Conservation (phyloP, 2,329 filamentous ascomycete species). For the Phoma sp. region DNA sequence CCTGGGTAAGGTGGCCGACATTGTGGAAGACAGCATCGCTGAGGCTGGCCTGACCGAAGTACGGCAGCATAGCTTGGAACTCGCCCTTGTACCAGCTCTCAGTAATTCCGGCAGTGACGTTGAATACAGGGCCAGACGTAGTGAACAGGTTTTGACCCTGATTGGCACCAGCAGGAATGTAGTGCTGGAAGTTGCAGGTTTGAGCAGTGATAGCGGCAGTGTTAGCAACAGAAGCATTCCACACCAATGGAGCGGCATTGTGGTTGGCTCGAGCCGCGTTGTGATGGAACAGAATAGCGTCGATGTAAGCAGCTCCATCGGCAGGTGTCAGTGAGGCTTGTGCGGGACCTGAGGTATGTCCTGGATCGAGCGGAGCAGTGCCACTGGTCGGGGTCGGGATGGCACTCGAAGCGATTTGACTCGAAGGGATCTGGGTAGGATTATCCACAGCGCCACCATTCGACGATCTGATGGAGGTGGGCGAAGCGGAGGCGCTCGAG, state of each 20-base stretch:
- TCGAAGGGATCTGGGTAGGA: not conserved
- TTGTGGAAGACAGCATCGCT: constrained; percentile 55
- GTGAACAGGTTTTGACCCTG: constrained; percentile 96
- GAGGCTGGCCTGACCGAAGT: constrained; percentile 63
- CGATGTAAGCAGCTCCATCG: constrained; percentile 35
- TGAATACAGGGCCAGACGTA: constrained; percentile 58
- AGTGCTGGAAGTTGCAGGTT: constrained; percentile 75
- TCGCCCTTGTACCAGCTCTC: constrained; percentile 91
- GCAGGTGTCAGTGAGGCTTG: constrained; percentile 31
- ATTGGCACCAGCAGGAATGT: constrained; percentile 40
- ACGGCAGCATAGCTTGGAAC: constrained; percentile 60
- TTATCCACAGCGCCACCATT: not conserved
- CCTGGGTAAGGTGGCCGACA: constrained; percentile 46
- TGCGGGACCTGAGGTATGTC: constrained; percentile 26
- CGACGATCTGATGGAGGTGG: not conserved
- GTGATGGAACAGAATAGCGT: constrained; percentile 69
- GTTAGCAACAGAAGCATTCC: constrained; percentile 65
- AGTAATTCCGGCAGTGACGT: constrained; percentile 72
- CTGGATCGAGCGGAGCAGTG: constrained; percentile 5
- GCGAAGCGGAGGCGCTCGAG: not conserved
- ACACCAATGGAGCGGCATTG: constrained; percentile 68
- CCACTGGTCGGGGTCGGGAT: not conserved
- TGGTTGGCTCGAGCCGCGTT: constrained; percentile 88
- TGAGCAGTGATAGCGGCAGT: constrained; percentile 73
- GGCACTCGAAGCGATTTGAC: not conserved